These are phyloP conservation scores for Goffeauzyma gilvescens DNA, from an alignment of 768 basidiomycete species.

Conservation along the genomic window DNA sequence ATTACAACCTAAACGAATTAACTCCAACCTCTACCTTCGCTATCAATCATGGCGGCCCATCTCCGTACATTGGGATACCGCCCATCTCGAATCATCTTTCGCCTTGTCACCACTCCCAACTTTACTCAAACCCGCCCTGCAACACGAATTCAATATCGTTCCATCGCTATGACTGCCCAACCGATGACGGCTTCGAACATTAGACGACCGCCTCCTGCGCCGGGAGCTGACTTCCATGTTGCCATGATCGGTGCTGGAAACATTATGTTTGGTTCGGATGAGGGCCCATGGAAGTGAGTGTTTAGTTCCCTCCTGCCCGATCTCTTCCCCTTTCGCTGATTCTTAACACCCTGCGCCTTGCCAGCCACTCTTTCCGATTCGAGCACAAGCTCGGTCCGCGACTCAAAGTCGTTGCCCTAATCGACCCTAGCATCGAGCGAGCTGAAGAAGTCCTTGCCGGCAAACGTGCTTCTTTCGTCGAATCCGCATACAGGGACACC, in stretches of 20 bases:
- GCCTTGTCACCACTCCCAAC: not conserved
- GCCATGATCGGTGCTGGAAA: constrained; percentile 90
- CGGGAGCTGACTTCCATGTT: constrained; percentile 65
- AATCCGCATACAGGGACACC: constrained; percentile 78
- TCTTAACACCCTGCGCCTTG: constrained; percentile 26
- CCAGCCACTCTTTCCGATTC: constrained; percentile 37
- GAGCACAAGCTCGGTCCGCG: constrained; percentile 76
- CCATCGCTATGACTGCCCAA: constrained; percentile 26
- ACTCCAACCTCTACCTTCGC: too few relatives aligned
- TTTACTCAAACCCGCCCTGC: not conserved
- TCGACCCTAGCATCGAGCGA: constrained; percentile 74
- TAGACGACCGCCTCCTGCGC: constrained; percentile 30
- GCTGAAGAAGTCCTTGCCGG: constrained; percentile 58
- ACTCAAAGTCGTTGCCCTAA: constrained; percentile 83
- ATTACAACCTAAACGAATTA: too few relatives aligned
- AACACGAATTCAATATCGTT: constrained; percentile 13
- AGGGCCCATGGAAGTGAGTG: constrained; percentile 32
- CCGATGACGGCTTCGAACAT: constrained; percentile 26
- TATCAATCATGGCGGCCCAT: too few relatives aligned
- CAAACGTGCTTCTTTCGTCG: constrained; percentile 83
- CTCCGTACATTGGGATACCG: not conserved
- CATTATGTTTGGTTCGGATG: constrained; percentile 80
- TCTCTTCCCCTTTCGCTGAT: not conserved
- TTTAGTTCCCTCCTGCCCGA: not conserved
- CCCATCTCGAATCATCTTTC: constrained; percentile 1